Base-by-base conservation (phyloP, 2,329 filamentous ascomycete genomes). In the Mariannaea elegans region DNA sequence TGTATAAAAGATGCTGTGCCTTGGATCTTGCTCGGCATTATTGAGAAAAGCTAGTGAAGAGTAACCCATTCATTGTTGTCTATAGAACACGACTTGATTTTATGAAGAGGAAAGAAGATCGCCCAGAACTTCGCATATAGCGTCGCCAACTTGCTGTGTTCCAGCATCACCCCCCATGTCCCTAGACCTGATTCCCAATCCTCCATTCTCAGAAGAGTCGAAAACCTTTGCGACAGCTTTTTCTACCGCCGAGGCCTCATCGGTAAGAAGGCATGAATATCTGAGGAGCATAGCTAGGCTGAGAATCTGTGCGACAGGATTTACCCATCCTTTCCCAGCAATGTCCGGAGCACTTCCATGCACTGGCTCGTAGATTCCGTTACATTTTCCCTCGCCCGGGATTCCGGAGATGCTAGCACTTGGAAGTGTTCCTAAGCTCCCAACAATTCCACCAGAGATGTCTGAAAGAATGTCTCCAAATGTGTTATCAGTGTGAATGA, bases 331-430 rank as follows among this genome's bases (percentile, higher is more conserved):
- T 72, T 90, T 84, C 56, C 90, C 90, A 7, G 87, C 86, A 64
- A 93, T 92, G 66, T 93, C 90, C 10, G 90, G 90, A 2, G 90
- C 90, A 51, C 72, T 85, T 79, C 89, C 90, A 72, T 93, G 90
- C 54, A 93, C 91, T 4, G 90, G 90, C 78, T 93, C 90, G 71
- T 92, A 93, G 67, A 92, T 91, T 62, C 90, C 89, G 66, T 90
- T 91, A 67, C 74, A 77, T n/a, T 65, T 68, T n/a, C 70, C 72
- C 16, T 75, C 61, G 2, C 75, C 72, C 0, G 78, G 77, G 2
- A 82, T 73, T 2, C 78, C 81, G 0, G 76, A 75, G 2, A 82
- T 72, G 45, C 77, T 80, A 3, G 81, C 81, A 49, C 78, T 81
- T 0, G 81, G 81, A 0, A 82, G 67, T 1, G 78, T 69, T 1